These are phyloP conservation scores for Volvariella surrecta DNA, from an alignment of 1,284 basidiomycete genomes.

Conservation along the genomic window DNA sequence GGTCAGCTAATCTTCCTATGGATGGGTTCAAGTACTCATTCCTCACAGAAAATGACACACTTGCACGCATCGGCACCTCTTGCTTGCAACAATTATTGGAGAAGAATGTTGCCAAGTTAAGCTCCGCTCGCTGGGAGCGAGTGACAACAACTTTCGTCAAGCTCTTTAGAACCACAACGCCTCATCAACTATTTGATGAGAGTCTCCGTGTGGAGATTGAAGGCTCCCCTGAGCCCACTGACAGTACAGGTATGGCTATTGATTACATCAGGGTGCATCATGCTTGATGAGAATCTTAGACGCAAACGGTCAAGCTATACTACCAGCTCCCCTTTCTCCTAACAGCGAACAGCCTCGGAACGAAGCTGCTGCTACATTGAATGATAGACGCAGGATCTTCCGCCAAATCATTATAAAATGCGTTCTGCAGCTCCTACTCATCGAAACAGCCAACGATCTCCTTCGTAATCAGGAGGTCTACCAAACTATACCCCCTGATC, in stretches of 20 bases:
- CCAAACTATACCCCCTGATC: conserved; percentile 88
- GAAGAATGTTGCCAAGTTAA: conserved; percentile 88
- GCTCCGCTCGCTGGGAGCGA: conserved; percentile 81
- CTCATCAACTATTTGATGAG: conserved; percentile 95
- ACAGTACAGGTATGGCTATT: conserved; percentile 35
- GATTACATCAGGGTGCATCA: conserved; percentile 3
- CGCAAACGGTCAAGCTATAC: conserved; percentile 55
- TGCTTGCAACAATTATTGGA: conserved; percentile 96
- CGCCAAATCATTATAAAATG: conserved; percentile 99
- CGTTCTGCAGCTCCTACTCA: conserved; percentile 92
- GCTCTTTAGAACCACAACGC: conserved; percentile 95
- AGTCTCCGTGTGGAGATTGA: conserved; percentile 77
- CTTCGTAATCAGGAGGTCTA: conserved; percentile 92
- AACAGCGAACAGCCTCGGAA: conserved; percentile 41
- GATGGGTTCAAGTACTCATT: conserved; percentile 3
- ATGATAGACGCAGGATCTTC: conserved; percentile 85
- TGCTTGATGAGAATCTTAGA: conserved; percentile 30
- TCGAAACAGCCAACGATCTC: conserved; percentile 96
- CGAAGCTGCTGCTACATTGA: conserved; percentile 42
- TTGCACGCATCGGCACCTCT: conserved; percentile 96
- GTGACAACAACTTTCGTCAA: conserved; percentile 93
- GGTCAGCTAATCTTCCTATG: conserved; percentile 40
- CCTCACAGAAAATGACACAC: conserved; percentile 86
- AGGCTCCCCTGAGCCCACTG: conserved; percentile 46
- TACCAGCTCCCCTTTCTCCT: conserved; percentile 76